Conservation (phyloP, 177 flowering plant species). For the Telopea speciosissima region DNA sequence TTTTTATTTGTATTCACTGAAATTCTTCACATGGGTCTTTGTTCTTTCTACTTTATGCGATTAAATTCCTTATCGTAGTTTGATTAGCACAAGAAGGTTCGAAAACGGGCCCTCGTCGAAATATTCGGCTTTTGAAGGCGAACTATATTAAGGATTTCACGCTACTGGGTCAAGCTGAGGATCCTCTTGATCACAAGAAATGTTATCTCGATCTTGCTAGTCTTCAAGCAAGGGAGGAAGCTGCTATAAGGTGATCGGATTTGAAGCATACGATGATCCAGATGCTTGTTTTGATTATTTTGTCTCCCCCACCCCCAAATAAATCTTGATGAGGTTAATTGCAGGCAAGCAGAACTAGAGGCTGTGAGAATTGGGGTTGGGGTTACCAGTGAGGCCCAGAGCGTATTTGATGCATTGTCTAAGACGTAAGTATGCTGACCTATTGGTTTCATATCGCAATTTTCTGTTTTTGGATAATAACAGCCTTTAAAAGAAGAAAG, state of each 20-base stretch:
- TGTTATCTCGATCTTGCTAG: constrained; percentile 62
- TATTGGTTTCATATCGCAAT: not conserved
- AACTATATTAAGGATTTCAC: constrained; percentile 68
- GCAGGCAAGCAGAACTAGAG: constrained; percentile 85
- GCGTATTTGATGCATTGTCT: constrained; percentile 80
- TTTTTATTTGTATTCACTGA: not conserved
- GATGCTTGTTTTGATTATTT: not conserved
- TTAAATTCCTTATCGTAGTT: constrained; percentile 27
- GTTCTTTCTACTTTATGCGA: constrained; percentile 5
- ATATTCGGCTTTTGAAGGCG: constrained; percentile 64
- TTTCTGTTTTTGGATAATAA: not conserved
- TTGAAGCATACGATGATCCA: not conserved
- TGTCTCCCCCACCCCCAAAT: not conserved
- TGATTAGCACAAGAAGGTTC: constrained; percentile 58
- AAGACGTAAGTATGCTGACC: constrained; percentile 58
- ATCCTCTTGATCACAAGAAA: constrained; percentile 62
- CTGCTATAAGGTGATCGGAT: constrained; percentile 63
- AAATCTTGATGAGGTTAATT: constrained; percentile 10
- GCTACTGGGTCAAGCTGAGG: constrained; percentile 60
- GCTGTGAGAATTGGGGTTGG: constrained; percentile 98
- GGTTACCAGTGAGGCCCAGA: constrained; percentile 82
- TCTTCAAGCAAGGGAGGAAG: constrained; percentile 64
- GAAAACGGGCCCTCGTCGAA: constrained; percentile 41
- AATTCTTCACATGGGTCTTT: not conserved
- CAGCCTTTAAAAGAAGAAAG: not conserved